phyloP scores from a whole-genome alignment of 495 filamentous ascomycete genomes.

The Daldinia childiae region DNA sequence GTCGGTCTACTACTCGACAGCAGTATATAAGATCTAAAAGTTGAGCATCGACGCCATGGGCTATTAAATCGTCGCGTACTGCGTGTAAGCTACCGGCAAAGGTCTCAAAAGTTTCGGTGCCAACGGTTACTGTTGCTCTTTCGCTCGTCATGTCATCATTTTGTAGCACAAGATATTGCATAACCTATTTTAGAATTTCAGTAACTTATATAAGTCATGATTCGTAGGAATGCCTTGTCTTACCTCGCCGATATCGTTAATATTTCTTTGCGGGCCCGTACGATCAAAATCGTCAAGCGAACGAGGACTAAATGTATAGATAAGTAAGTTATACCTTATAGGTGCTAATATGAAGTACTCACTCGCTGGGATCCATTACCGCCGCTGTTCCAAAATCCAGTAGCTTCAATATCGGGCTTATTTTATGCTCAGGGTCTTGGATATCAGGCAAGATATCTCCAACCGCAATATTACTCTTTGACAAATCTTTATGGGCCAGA shows the following conservation, averaged over 20 bases:
- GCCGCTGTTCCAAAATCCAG: constrained; percentile 24
- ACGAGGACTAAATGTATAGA: neutral
- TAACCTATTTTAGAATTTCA: neutral
- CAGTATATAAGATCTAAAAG: constrained; percentile 2
- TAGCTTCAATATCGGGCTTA: constrained; percentile 9
- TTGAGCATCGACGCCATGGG: neutral
- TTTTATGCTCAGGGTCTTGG: constrained; percentile 5
- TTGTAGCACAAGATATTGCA: constrained; percentile 8
- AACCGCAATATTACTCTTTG: constrained; percentile 1
- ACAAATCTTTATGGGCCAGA: constrained; percentile 16
- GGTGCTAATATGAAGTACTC: neutral
- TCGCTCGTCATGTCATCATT: neutral
- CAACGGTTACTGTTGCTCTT: neutral
- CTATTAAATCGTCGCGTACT: neutral
- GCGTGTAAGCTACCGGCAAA: neutral
- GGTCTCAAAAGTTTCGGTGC: neutral
- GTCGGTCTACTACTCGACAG: neutral
- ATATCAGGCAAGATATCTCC: neutral
- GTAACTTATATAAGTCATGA: neutral
- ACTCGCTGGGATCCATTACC: constrained; percentile 1
- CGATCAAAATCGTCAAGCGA: neutral
- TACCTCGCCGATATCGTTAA: constrained; percentile 12
- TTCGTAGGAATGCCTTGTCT: neutral
- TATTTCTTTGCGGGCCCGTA: constrained; percentile 10
- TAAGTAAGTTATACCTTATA: neutral